phyloP scores from a whole-genome alignment of 2,329 filamentous ascomycete genomes.

The Aspergillus puulaauensis region DNA sequence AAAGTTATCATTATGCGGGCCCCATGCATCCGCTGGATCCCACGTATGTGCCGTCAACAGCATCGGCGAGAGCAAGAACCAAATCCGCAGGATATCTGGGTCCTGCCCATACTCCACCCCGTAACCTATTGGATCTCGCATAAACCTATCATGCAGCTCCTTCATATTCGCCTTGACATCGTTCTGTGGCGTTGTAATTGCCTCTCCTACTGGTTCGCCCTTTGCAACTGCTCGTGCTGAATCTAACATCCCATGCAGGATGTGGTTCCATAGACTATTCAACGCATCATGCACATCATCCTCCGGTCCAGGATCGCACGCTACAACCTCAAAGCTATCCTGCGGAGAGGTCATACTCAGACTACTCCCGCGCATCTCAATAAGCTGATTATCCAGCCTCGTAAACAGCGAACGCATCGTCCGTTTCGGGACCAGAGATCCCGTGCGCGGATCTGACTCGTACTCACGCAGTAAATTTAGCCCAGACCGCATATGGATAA shows the following conservation, averaged over 20 bases:
- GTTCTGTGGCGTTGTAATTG: not conserved
- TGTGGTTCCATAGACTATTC: constrained; percentile 4
- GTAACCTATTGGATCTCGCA: not conserved
- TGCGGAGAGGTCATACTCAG: not conserved
- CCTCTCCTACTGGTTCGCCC: not conserved
- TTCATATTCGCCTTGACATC: constrained; percentile 1
- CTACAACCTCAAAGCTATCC: not conserved
- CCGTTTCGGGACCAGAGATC: not conserved
- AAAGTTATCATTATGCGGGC: constrained; percentile 4
- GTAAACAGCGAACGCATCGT: constrained; percentile 4
- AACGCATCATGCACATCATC: constrained; percentile 4
- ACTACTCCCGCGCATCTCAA: constrained; percentile 6
- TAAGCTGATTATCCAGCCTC: constrained; percentile 7
- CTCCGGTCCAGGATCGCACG: not conserved
- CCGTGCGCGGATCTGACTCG: not conserved
- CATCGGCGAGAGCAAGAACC: constrained; percentile 4
- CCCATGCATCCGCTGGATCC: constrained; percentile 6
- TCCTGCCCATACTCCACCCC: not conserved
- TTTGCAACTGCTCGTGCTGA: not conserved
- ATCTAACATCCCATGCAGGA: constrained; percentile 3
- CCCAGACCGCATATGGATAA: constrained; percentile 5
- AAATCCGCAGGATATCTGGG: constrained; percentile 3
- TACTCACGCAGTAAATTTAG: constrained; percentile 6
- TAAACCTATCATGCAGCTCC: not conserved
- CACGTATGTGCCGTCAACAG: constrained; percentile 2